Evolutionary conservation across 2,329 filamentous ascomycete genomes (phyloP), one percentile per base, ranked within the genome.

Genomic region (Colletotrichum plurivorum): DNA sequence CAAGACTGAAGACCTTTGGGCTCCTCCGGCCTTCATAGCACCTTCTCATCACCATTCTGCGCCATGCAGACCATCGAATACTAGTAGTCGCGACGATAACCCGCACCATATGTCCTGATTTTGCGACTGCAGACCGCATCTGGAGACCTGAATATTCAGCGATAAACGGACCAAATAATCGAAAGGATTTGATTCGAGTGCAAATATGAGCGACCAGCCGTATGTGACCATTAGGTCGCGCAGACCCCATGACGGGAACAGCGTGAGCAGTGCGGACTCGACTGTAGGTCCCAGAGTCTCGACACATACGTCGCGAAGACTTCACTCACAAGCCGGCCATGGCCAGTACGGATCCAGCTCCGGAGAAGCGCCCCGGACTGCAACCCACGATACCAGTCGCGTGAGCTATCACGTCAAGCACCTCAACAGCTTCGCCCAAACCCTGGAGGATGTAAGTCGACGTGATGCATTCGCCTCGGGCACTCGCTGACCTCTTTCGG

Each of bases 341-440:
- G 64, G 22, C 63, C 78, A 85, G 82, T 85, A 84, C 73, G 82
- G 82, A 72, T 84, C 83, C 20, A 81, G 78, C 72, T 75, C 76
- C 68, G 80, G 78, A 46, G 81, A 83, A 62, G 77, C 73, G n/a
- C 76, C 79, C 27, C 78, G 80, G 9, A 75, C 82, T 18, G 79
- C 86, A 20, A 89, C 87, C 15, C 87, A 89, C 74, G 87, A 89
- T 74, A 87, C 84, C 53, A 87, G 87, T 73, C 85, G 87, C 49
- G 85, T 88, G 4, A 88, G 80, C 78, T 89, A 87, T 70, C 87
- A 89, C 75, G 83, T 89, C 59, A 88, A 88, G 76, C 82, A 88
- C 67, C 80, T 89, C 49, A 82, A 84, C 56, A 82, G 84, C 64
- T 89, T 89, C 73, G 87, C 86, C 20, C 81, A 84, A 73, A 84